Evolutionary conservation across 495 filamentous ascomycete genomes (phyloP), one percentile per base, ranked within the genome.

Genomic region (Thermochaetoides thermophila): DNA sequence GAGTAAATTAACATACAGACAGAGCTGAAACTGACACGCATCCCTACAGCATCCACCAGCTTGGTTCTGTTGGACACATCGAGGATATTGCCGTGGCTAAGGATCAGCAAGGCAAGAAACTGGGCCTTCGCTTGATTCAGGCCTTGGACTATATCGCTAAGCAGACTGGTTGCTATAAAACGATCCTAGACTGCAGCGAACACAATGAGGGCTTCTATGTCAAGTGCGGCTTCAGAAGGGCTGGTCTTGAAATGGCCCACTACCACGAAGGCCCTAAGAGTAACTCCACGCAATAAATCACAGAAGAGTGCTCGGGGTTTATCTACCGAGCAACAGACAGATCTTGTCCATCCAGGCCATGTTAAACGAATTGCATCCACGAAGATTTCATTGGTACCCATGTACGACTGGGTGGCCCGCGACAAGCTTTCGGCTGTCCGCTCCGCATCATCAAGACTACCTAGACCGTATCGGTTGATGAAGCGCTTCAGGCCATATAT

Each of bases 131-230:
- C 38, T 76, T 97, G 35, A 96, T 97, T 45, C 81, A 96, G 64
- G 83, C 89, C 3, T 69, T 97, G 47, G 89, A 96, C 60, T 77
- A 69, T 56, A 74, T 95, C 37, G 83, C 83, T 35, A 70, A 77
- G 46, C 69, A 81, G 45, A 77, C 84, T 31, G 85, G 84, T 16
- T 92, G 84, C 60, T 95, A 93, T 57, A 95, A 94, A 74, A 81
- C 78, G 49, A 63, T 73, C 44, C 55, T 64, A 37, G 67, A 69
- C 49, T 71, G 66, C 49, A 66, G 59, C 52, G 65, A 68, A 46
- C 64, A 79, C 44, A 97, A 97, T 55, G 84, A 94, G 60, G 89
- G 85, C 11, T 97, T 97, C 65, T 97, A 97, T 55, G 73, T 93
- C 44, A 97, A 97, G 70, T 97, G 89, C 53, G 91, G 87, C 27